Percentiles rank a stretch among this genome's conserved stretches.
These are phyloP conservation scores for Suillus luteus DNA, from an alignment of 768 basidiomycete genomes.

Conservation along the genomic window DNA sequence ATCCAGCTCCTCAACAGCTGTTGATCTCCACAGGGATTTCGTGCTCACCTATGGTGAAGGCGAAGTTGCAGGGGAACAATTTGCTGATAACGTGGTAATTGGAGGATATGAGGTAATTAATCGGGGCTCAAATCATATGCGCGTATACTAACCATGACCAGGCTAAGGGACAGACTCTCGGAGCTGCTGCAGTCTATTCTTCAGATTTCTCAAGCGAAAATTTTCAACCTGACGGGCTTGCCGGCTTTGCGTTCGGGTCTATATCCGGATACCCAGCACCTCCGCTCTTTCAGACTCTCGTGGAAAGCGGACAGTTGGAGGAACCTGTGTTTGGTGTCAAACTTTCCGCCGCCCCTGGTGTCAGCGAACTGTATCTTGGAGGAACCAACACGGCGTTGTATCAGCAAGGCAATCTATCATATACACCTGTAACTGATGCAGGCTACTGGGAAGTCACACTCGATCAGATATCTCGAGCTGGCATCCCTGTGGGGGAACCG, in stretches of 20 bases:
- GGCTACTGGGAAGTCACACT: slow-evolving; percentile 42
- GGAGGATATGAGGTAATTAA: slow-evolving; percentile 37
- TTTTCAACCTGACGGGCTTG: slow-evolving; percentile 42
- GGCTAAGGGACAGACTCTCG: slow-evolving; percentile 44
- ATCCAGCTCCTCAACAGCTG: slow-evolving; percentile 35
- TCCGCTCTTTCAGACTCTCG: slow-evolving; percentile 49
- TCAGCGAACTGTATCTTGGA: slow-evolving; percentile 58
- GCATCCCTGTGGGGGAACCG: slow-evolving; percentile 17
- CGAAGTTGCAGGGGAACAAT: slow-evolving; percentile 40
- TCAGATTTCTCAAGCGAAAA: slow-evolving; percentile 24
- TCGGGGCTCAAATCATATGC: neutral
- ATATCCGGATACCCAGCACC: slow-evolving; percentile 38
- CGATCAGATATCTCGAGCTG: slow-evolving; percentile 27
- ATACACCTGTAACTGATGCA: slow-evolving; percentile 30
- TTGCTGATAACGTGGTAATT: slow-evolving; percentile 45
- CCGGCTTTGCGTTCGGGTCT: slow-evolving; percentile 44
- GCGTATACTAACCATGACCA: slow-evolving; percentile 17
- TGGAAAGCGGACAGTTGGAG: slow-evolving; percentile 35
- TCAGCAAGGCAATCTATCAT: slow-evolving; percentile 46
- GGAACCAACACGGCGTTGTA: slow-evolving; percentile 51
- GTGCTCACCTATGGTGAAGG: slow-evolving; percentile 41
- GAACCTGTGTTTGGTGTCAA: slow-evolving; percentile 51
- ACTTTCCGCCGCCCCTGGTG: slow-evolving; percentile 39
- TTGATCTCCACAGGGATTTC: slow-evolving; percentile 32
- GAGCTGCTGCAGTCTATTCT: slow-evolving; percentile 44